phyloP scores from a whole-genome alignment of 257 asterid genomes.

The Gentiana straminea region DNA sequence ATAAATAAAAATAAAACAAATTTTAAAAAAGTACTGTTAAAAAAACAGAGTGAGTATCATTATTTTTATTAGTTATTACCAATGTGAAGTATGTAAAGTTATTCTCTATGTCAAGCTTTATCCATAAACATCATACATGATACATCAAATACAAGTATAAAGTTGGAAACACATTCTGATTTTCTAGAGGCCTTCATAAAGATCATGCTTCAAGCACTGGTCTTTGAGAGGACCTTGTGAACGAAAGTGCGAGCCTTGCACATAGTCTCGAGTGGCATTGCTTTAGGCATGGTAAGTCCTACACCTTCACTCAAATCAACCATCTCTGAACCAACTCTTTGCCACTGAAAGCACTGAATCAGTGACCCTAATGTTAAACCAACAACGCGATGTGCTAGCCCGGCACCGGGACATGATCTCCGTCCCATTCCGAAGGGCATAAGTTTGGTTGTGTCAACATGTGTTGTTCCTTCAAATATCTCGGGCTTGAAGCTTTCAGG shows the following conservation, averaged over 20 bases:
- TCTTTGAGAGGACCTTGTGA: no score
- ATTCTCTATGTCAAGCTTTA: no score
- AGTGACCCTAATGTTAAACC: neutral
- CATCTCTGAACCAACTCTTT: neutral
- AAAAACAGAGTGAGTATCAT: no score
- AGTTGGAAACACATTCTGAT: no score
- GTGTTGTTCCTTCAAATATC: neutral
- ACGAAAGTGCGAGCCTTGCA: neutral
- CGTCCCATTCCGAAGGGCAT: slow-evolving; percentile 1
- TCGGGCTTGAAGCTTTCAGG: neutral
- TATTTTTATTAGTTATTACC: no score
- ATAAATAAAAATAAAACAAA: no score
- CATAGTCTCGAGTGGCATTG: neutral
- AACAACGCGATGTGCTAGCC: neutral
- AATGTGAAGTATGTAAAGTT: no score
- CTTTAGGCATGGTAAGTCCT: neutral
- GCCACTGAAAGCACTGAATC: slow-evolving; percentile 1
- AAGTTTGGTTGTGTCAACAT: neutral
- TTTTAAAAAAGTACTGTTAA: no score
- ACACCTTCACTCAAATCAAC: neutral
- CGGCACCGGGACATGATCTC: slow-evolving; percentile 1
- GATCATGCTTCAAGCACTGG: no score
- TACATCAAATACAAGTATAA: no score
- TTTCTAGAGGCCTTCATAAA: no score
- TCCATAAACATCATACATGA: no score